Percentiles rank a stretch among this genome's conserved stretches.
Conservation (phyloP, 2,329 filamentous ascomycete genomes). For the Fusarium sp. region DNA sequence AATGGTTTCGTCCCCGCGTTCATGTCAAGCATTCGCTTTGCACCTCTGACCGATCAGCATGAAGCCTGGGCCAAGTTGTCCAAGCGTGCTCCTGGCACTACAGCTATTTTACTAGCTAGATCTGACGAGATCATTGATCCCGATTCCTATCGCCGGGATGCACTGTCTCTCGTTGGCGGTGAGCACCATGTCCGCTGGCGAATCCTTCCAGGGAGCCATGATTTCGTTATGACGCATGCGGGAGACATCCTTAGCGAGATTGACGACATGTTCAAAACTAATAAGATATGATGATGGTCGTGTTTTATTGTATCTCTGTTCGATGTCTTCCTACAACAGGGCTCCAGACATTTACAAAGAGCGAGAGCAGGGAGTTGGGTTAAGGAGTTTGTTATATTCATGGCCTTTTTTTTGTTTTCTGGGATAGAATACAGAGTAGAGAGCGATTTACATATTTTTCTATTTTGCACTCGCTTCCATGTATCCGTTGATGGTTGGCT, state of each 20-base stretch:
- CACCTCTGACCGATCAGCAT: constrained; percentile 63
- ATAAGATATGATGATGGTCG: constrained; percentile 6
- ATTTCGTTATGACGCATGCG: constrained; percentile 69
- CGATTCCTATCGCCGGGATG: constrained; percentile 60
- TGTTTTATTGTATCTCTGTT: neutral
- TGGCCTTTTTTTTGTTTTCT: neutral
- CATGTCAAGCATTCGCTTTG: constrained; percentile 64
- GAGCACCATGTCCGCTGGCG: constrained; percentile 59
- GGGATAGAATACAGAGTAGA: constrained; percentile 22
- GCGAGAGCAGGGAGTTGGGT: constrained; percentile 15
- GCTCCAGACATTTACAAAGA: neutral
- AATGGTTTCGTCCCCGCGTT: constrained; percentile 68
- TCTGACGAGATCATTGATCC: constrained; percentile 62
- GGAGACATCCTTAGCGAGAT: constrained; percentile 56
- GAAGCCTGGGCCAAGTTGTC: constrained; percentile 60
- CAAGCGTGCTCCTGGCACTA: constrained; percentile 53
- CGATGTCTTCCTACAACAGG: neutral
- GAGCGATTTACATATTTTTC: neutral
- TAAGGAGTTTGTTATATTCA: neutral
- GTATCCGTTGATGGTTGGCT: no score
- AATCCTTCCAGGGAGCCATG: constrained; percentile 64
- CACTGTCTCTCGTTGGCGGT: constrained; percentile 61
- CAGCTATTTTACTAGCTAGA: constrained; percentile 61
- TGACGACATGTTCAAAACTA: constrained; percentile 57
- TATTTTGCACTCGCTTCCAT: neutral